Conservation (phyloP, 345 rosid genomes). For the Eucalyptus cladocalyx region DNA sequence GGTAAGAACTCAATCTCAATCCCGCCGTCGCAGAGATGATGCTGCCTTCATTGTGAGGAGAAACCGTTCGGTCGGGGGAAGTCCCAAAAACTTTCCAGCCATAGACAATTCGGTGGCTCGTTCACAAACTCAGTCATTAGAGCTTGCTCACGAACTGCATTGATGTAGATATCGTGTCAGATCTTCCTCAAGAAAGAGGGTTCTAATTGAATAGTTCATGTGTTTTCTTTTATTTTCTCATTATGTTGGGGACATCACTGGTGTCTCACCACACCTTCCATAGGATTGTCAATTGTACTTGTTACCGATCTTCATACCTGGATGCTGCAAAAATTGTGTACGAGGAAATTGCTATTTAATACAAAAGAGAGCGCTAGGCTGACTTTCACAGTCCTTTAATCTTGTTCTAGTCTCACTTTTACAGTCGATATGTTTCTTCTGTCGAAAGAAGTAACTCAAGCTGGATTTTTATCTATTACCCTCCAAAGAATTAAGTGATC, state of each 20-base stretch:
- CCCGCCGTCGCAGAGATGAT: neutral
- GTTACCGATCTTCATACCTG: neutral
- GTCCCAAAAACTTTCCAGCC: neutral
- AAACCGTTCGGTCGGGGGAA: neutral
- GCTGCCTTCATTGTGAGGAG: neutral
- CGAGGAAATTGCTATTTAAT: neutral
- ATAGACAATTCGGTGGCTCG: neutral
- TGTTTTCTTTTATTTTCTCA: neutral
- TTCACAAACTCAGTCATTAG: neutral
- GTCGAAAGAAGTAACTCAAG: neutral
- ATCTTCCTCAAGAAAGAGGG: neutral
- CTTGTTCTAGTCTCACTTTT: neutral
- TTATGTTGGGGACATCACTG: conserved; percentile 13
- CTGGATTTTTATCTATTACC: neutral
- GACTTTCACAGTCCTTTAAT: neutral
- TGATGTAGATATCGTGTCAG: conserved; percentile 4
- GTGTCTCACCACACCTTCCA: conserved; percentile 1
- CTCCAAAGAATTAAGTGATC: neutral
- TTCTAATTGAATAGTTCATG: neutral
- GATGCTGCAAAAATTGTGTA: conserved; percentile 1
- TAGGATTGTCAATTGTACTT: neutral
- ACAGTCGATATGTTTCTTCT: neutral
- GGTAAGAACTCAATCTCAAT: conserved; percentile 5
- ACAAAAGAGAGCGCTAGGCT: neutral
- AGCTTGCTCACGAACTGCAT: conserved; percentile 5